Conservation (phyloP, 805 yeast genomes). For the Zygotorulaspora florentina region DNA sequence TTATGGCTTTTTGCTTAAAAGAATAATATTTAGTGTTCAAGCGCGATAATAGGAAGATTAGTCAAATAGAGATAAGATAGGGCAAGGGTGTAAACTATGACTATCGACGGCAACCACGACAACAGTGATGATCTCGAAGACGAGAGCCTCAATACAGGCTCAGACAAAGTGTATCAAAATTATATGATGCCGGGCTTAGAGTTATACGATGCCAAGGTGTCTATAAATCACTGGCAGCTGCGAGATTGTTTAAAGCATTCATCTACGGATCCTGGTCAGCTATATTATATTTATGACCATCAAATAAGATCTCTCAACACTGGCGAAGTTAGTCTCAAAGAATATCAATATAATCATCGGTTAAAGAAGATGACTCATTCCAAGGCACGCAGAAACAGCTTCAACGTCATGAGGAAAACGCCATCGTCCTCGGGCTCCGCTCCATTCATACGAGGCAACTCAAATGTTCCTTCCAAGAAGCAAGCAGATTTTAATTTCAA, state of each 20-base stretch:
- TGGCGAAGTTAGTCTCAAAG: slow-evolving; percentile 5
- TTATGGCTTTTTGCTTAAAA: slow-evolving; percentile 1
- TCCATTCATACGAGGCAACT: slow-evolving; percentile 3
- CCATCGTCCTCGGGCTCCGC: background rate
- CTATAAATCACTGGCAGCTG: slow-evolving; percentile 68
- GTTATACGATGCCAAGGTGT: slow-evolving; percentile 31
- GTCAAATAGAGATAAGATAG: background rate
- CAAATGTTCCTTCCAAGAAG: slow-evolving; percentile 29
- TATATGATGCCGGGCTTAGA: slow-evolving; percentile 33
- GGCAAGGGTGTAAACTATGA: too few species aligned
- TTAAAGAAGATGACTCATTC: slow-evolving; percentile 4
- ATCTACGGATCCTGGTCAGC: slow-evolving; percentile 39
- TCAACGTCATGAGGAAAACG: slow-evolving; percentile 5
- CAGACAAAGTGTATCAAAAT: slow-evolving; percentile 32
- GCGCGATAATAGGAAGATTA: background rate
- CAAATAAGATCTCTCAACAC: slow-evolving; percentile 46
- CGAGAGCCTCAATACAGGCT: slow-evolving; percentile 25
- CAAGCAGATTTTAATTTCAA: slow-evolving; percentile 53
- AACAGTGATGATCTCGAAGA: slow-evolving; percentile 23
- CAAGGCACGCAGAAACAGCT: slow-evolving; percentile 11
- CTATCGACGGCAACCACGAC: slow-evolving; percentile 18
- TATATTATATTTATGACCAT: slow-evolving; percentile 58
- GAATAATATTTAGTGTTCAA: background rate
- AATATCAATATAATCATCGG: slow-evolving; percentile 4
- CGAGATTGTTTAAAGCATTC: slow-evolving; percentile 63